Conservation (phyloP, 345 rosid species). For the Luvunga scandens region DNA sequence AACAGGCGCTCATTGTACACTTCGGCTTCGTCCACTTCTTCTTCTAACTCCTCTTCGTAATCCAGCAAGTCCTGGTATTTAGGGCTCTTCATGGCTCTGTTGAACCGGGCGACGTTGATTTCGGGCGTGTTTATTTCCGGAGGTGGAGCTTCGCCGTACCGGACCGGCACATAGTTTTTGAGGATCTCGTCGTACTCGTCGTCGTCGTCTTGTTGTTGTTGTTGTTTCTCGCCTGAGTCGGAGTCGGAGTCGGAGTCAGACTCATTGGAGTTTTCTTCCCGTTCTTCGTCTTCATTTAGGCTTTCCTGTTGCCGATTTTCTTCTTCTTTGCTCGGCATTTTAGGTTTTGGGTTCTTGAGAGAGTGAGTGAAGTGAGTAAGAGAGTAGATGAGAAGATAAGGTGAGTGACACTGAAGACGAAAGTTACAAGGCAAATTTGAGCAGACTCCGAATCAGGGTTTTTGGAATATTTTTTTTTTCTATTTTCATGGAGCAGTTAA, state of each 20-base stretch:
- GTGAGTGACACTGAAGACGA: too few species aligned
- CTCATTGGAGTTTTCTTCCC: constrained; percentile 11
- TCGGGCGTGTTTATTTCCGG: constrained; percentile 43
- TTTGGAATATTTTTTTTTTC: too few species aligned
- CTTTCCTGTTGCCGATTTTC: constrained; percentile 14
- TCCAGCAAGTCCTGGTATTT: constrained; percentile 27
- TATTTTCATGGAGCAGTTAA: too few species aligned
- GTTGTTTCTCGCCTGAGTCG: constrained; percentile 32
- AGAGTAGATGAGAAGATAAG: too few species aligned
- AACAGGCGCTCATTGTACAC: constrained; percentile 42
- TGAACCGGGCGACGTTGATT: constrained; percentile 46
- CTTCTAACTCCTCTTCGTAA: constrained; percentile 4
- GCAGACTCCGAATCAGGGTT: too few species aligned
- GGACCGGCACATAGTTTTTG: neutral
- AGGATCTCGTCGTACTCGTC: constrained; percentile 26
- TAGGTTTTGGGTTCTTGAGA: neutral
- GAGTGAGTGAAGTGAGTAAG: too few species aligned
- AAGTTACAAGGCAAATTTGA: too few species aligned
- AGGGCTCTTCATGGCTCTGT: constrained; percentile 37
- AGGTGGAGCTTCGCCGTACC: constrained; percentile 43
- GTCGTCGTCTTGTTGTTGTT: constrained; percentile 19
- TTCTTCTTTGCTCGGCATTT: constrained; percentile 40
- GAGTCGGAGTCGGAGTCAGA: constrained; percentile 29
- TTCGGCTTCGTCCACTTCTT: constrained; percentile 44
- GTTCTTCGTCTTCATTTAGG: constrained; percentile 5